Conservation (phyloP, 2,329 filamentous ascomycete species). For the Fusarium beomiforme region DNA sequence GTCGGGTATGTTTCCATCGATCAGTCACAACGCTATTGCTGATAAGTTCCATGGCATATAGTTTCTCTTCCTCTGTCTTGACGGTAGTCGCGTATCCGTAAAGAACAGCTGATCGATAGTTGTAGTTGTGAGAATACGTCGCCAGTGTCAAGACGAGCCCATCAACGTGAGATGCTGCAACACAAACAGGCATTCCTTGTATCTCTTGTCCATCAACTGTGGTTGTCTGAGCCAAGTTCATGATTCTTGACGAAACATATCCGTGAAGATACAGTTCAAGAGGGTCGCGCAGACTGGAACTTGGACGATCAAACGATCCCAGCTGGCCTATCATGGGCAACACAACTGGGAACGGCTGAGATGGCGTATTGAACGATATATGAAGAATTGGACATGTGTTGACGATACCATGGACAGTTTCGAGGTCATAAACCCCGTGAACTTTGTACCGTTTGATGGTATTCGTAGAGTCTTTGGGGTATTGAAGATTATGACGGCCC, state of each 20-base stretch:
- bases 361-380: slow-evolving; percentile 76
- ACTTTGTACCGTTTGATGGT: slow-evolving; percentile 74
- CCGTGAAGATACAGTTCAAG: slow-evolving; percentile 85
- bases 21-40: slow-evolving; percentile 77
- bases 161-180: slow-evolving; percentile 80
- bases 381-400: slow-evolving; percentile 81
- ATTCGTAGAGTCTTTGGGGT: slow-evolving; percentile 71
- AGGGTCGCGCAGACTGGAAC: slow-evolving; percentile 69
- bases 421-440: slow-evolving; percentile 75
- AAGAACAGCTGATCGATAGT: slow-evolving; percentile 83
- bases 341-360: slow-evolving; percentile 77
- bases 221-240: slow-evolving; percentile 64
- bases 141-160: slow-evolving; percentile 83
- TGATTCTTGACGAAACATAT: slow-evolving; percentile 81
- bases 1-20: slow-evolving; percentile 75
- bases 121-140: slow-evolving; percentile 83
- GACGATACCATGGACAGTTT: slow-evolving; percentile 78
- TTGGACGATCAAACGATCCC: slow-evolving; percentile 74
- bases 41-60: slow-evolving; percentile 82
- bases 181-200: slow-evolving; percentile 73
- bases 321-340: slow-evolving; percentile 90
- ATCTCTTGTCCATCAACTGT: neutral
- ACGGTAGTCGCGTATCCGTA: slow-evolving; percentile 79
- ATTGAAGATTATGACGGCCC: slow-evolving; percentile 59
- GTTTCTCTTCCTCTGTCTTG: slow-evolving; percentile 73